These are phyloP conservation scores for Xanthoparmelia taractica DNA, from an alignment of 495 filamentous ascomycete species.

Conservation along the genomic window DNA sequence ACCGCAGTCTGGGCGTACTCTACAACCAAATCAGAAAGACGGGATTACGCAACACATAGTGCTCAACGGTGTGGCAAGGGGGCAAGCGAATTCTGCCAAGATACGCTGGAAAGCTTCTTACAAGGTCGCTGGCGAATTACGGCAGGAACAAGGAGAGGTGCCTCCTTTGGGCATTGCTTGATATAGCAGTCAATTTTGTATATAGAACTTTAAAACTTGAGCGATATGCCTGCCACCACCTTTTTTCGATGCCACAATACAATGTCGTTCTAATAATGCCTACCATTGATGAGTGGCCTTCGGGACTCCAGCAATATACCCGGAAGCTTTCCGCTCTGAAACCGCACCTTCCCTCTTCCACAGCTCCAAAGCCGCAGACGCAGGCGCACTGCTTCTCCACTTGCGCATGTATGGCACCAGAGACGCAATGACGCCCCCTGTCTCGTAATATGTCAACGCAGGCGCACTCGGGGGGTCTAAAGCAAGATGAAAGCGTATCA, in stretches of 20 bases:
- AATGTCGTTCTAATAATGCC: background rate
- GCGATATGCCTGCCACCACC: background rate
- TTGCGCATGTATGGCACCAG: background rate
- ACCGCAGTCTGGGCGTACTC: constrained; percentile 69
- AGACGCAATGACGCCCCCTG: background rate
- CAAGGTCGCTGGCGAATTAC: constrained; percentile 54
- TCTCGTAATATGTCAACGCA: constrained; percentile 1
- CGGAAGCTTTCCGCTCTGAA: background rate
- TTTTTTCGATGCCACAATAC: background rate
- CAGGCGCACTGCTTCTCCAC: background rate
- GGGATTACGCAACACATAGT: constrained; percentile 80
- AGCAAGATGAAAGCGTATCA: background rate
- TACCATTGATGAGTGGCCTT: background rate
- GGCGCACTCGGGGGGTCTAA: background rate
- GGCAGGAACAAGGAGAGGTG: constrained; percentile 83
- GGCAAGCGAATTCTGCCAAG: constrained; percentile 70
- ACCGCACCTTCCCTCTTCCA: background rate
- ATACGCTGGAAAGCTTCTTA: constrained; percentile 85
- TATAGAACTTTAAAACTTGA: constrained; percentile 9
- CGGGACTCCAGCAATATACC: background rate
- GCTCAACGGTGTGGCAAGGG: constrained; percentile 60
- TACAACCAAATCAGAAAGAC: constrained; percentile 62
- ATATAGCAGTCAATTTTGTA: constrained; percentile 2
- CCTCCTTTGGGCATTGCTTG: constrained; percentile 69
- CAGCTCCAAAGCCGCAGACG: background rate